Percentiles rank a stretch among this genome's conserved stretches.
Evolutionary conservation across 2,329 filamentous ascomycete species (phyloP).

Genomic region (Anisogramma anomala): DNA sequence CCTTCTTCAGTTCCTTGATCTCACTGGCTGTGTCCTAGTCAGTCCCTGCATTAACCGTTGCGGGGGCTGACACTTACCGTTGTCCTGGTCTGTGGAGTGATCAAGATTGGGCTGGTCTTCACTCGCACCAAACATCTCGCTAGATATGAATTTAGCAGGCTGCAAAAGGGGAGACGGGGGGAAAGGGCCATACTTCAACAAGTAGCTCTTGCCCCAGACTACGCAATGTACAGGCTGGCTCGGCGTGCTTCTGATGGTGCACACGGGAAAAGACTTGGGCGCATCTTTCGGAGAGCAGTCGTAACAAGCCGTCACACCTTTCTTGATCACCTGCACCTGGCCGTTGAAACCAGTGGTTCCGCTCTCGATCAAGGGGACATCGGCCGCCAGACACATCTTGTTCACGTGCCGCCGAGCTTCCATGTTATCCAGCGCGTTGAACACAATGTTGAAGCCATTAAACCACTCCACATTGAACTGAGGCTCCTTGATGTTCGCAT

Average conservation of each 20-base stretch:
- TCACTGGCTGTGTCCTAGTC: conserved; percentile 77
- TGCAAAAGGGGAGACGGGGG: conserved; percentile 16
- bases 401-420: conserved; percentile 93
- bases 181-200: conserved; percentile 50
- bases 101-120: conserved; percentile 80
- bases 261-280: conserved; percentile 89
- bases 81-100: conserved; percentile 67
- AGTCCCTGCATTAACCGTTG: neutral
- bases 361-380: conserved; percentile 87
- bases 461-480: conserved; percentile 88
- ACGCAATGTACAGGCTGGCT: conserved; percentile 98
- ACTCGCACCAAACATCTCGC: conserved; percentile 80
- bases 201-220: conserved; percentile 95
- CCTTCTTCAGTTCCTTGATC: conserved; percentile 75
- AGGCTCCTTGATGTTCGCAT: conserved; percentile 87
- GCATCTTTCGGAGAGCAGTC: conserved; percentile 85
- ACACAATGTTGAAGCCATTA: conserved; percentile 68
- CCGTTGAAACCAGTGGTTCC: conserved; percentile 97
- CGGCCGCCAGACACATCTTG: conserved; percentile 86
- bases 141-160: conserved; percentile 7
- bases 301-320: conserved; percentile 86
- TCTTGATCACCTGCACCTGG: conserved; percentile 93
- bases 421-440: conserved; percentile 94
- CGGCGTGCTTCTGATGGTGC: conserved; percentile 91
- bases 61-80: conserved; percentile 38